Conservation (phyloP, 441 rosid genomes). For the Gossypium lobatum region DNA sequence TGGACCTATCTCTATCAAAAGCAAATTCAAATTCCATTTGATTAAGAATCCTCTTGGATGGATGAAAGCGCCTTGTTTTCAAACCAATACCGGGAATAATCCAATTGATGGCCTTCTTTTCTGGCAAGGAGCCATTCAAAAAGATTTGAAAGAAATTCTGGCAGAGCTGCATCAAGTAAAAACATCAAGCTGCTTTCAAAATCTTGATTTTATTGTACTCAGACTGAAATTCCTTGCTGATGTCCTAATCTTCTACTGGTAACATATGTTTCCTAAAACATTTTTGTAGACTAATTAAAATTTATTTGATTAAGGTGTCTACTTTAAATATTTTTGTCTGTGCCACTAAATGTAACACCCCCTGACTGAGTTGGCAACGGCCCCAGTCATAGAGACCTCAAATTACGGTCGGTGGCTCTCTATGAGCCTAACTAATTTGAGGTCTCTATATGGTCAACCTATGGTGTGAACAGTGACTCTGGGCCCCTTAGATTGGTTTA, state of each 20-base stretch:
- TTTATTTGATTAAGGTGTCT: not conserved
- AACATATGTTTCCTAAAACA: constrained; percentile 18
- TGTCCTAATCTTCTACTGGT: constrained; percentile 73
- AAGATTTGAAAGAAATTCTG: constrained; percentile 54
- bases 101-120: constrained; percentile 39
- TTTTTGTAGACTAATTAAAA: not conserved
- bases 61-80: constrained; percentile 19
- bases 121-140: constrained; percentile 55
- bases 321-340: not conserved
- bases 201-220: constrained; percentile 34
- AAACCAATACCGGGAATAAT: constrained; percentile 24
- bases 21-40: constrained; percentile 14
- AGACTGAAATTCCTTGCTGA: constrained; percentile 62
- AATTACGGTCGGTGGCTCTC: too few relatives aligned
- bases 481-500: too few relatives aligned
- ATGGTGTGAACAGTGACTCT: too few relatives aligned
- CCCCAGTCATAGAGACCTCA: too few relatives aligned
- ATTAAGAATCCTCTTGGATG: constrained; percentile 26
- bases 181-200: constrained; percentile 24
- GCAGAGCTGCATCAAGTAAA: constrained; percentile 37
- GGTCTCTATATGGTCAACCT: too few relatives aligned
- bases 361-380: too few relatives aligned
- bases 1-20: constrained; percentile 24
- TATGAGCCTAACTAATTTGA: too few relatives aligned
- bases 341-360: not conserved